Evolutionary conservation across 768 basidiomycete species (phyloP).

Genomic region (Pisolithus microcarpus): DNA sequence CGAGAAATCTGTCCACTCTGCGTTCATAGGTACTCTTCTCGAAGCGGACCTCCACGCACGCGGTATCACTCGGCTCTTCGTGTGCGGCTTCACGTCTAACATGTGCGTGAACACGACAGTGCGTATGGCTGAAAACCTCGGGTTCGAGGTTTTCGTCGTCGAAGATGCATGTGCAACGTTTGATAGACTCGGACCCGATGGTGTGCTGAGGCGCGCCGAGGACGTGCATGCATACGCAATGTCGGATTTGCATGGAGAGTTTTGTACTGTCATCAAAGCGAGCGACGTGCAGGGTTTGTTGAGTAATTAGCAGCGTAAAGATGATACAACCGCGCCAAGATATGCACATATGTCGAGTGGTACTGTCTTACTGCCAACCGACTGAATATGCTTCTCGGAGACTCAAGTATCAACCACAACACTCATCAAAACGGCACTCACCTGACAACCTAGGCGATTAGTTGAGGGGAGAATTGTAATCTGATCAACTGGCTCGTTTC

Average conservation of each 20-base stretch:
- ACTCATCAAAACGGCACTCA: no score
- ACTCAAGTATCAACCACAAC: no score
- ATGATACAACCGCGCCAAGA: no score
- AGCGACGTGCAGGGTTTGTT: slow-evolving; percentile 4
- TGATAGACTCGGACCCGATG: slow-evolving; percentile 13
- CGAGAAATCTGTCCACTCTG: slow-evolving; percentile 18
- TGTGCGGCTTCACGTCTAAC: slow-evolving; percentile 16
- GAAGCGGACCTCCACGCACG: slow-evolving; percentile 12
- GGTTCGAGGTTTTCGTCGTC: slow-evolving; percentile 14
- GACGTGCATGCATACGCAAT: slow-evolving; percentile 11
- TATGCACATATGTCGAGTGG: no score
- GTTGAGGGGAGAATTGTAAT: no score
- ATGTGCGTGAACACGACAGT: slow-evolving; percentile 21
- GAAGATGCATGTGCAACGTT: slow-evolving; percentile 20
- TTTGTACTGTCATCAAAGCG: slow-evolving; percentile 17
- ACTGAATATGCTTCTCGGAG: no score
- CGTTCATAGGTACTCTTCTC: slow-evolving; percentile 21
- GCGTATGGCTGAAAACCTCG: slow-evolving; percentile 21
- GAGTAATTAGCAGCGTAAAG: no score
- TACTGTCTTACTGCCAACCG: no score
- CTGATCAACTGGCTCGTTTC: no score
- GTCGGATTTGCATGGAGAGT: slow-evolving; percentile 18
- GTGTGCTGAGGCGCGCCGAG: slow-evolving; percentile 15
- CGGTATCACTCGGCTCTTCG: slow-evolving; percentile 14
- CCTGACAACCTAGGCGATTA: no score